Percentiles rank a stretch among this genome's conserved stretches.
These are phyloP conservation scores for Hygrophorus pudorinus DNA, from an alignment of 768 basidiomycete species.

Conservation along the genomic window DNA sequence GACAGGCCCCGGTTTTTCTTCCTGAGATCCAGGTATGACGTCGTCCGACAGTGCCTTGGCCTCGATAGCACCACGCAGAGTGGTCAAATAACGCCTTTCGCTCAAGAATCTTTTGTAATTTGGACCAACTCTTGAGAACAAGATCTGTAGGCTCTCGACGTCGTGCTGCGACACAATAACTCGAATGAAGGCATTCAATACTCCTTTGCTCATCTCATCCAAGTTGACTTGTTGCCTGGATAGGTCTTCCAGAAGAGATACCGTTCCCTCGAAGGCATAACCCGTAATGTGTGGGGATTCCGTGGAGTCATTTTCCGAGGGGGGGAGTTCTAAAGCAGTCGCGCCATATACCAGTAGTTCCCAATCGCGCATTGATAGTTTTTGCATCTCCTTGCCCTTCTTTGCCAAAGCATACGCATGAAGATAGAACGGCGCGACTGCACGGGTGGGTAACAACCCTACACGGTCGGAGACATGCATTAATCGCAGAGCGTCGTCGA, in stretches of 20 bases:
- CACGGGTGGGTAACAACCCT: constrained; percentile 21
- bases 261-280: constrained; percentile 30
- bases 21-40: not conserved
- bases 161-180: constrained; percentile 16
- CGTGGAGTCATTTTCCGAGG: not conserved
- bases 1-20: not conserved
- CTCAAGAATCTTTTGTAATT: constrained; percentile 18
- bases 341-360: constrained; percentile 35
- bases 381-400: constrained; percentile 16
- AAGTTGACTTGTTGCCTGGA: constrained; percentile 22
- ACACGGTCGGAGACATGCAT: constrained; percentile 23
- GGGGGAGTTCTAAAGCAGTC: constrained; percentile 15
- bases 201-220: constrained; percentile 14
- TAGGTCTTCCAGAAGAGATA: constrained; percentile 33
- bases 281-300: constrained; percentile 10
- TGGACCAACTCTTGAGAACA: constrained; percentile 24
- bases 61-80: not conserved
- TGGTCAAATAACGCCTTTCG: constrained; percentile 1
- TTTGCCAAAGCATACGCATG: constrained; percentile 34
- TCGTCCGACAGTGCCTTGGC: not conserved
- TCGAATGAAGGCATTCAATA: constrained; percentile 19
- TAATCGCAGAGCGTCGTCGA: constrained; percentile 22
- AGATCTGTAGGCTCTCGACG: constrained; percentile 14
- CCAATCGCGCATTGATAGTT: constrained; percentile 33
- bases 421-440: constrained; percentile 30